Conservation (phyloP, 306 rosid species). For the Luffa acutangula region DNA sequence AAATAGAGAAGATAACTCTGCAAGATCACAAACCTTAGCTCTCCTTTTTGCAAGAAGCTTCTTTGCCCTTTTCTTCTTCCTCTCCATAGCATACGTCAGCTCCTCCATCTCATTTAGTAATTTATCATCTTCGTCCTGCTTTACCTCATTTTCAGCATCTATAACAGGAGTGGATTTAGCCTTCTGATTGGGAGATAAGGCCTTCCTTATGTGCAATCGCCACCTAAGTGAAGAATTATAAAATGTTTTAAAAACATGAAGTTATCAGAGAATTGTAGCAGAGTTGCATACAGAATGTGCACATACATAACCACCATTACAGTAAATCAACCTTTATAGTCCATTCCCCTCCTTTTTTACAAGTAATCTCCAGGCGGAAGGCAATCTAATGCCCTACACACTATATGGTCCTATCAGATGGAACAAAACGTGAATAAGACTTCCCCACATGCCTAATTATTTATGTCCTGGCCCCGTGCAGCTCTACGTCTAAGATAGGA, state of each 20-base stretch:
- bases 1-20: neutral
- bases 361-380: neutral
- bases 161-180: conserved; percentile 18
- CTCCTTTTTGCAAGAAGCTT: conserved; percentile 65
- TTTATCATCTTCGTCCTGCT: conserved; percentile 63
- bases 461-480: neutral
- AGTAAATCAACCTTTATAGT: neutral
- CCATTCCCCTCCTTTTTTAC: neutral
- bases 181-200: conserved; percentile 32
- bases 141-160: conserved; percentile 21
- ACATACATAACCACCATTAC: neutral
- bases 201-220: conserved; percentile 40
- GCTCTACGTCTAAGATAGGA: neutral
- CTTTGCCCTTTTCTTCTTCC: conserved; percentile 70
- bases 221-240: conserved; percentile 20
- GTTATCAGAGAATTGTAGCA: neutral
- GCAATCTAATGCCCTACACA: neutral
- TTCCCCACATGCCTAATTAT: neutral
- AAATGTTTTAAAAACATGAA: neutral
- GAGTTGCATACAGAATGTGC: neutral
- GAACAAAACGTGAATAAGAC: neutral
- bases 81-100: conserved; percentile 59
- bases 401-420: neutral
- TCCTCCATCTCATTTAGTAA: conserved; percentile 94
- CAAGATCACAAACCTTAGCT: conserved; percentile 47